phyloP scores from a whole-genome alignment of 1,284 basidiomycete species.

The Fomitopsis betulina region DNA sequence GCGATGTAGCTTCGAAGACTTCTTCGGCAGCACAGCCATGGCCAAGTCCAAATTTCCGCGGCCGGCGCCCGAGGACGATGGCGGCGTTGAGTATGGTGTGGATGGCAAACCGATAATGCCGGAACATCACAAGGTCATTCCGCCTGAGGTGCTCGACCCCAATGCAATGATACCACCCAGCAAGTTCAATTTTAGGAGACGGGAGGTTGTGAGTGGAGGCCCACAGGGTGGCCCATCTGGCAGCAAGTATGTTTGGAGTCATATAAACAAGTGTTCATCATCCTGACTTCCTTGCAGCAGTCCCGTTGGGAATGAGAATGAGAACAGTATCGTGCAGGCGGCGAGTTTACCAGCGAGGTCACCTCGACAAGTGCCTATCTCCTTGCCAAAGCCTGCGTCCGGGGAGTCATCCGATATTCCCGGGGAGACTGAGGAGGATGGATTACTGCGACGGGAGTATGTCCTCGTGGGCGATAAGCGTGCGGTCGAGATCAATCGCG shows the following conservation, averaged over 20 bases:
- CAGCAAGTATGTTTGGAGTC: slow-evolving; percentile 8
- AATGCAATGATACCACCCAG: slow-evolving; percentile 76
- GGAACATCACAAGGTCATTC: slow-evolving; percentile 63
- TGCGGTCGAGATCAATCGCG: slow-evolving; percentile 73
- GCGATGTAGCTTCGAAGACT: slow-evolving; percentile 88
- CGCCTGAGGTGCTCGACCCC: slow-evolving; percentile 72
- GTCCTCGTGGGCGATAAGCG: slow-evolving; percentile 73
- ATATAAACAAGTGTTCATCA: background rate
- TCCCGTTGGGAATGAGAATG: background rate
- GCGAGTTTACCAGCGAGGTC: slow-evolving; percentile 9
- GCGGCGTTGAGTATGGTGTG: slow-evolving; percentile 23
- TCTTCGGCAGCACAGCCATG: slow-evolving; percentile 82
- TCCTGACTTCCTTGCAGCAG: background rate
- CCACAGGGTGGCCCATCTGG: slow-evolving; percentile 4
- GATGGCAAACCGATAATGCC: slow-evolving; percentile 36
- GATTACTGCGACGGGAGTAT: slow-evolving; percentile 68
- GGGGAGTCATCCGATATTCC: slow-evolving; percentile 69
- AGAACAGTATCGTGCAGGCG: slow-evolving; percentile 2
- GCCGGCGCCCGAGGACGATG: slow-evolving; percentile 27
- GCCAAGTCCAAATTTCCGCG: slow-evolving; percentile 73
- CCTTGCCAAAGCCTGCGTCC: slow-evolving; percentile 35
- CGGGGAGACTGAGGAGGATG: slow-evolving; percentile 80
- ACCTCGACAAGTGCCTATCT: slow-evolving; percentile 10
- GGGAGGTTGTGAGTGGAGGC: slow-evolving; percentile 15
- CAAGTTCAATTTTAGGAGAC: slow-evolving; percentile 64